Evolutionary conservation across 495 filamentous ascomycete species (phyloP), one percentile per base, ranked within the genome.

Genomic region (Chlorociboria aeruginascens): DNA sequence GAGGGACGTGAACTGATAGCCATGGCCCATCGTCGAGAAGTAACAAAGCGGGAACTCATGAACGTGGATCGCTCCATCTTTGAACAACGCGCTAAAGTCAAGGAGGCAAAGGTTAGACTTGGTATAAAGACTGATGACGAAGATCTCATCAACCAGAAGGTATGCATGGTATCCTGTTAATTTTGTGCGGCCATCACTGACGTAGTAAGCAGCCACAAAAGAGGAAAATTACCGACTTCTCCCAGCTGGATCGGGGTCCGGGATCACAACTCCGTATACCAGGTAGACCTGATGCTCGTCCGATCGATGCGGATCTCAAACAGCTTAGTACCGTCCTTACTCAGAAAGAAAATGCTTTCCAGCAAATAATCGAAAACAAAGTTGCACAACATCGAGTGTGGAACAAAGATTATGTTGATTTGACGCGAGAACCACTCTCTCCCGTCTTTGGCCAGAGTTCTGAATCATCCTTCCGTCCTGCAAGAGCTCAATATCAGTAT

Each of bases 101-200:
- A 89, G 70, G 79, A 89, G 46, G 78, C 81, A 59, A 96, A 96
- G 71, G 73, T 83, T 58, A 88, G 85, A 60, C 75, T 94, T 43
- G 80, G 82, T 53, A 85, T 95, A 68, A 95, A 89, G 71, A 81
- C 79, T 46, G 86, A 90, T 46, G 92, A 97, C 63, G 93, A 97
- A 55, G 90, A 96, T 57, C 77, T 97, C 55, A 81, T 93, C 69
- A 90, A 90, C 65, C 84, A 89, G 59, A 92, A 92, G 78, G 87
- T 89, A 68, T 65, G 76, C 40, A 35, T 25, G 3, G 43, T 29
- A 14, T 10, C 34, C 13, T 7, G 9, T 32, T 37, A 46, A 43
- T 35, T 43, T 52, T 12, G 32, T 32, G n/a, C n/a, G 45, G 11
- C 32, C 45, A 41, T 32, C 32, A 48, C 55, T 45, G 58, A 66